Evolutionary conservation across 140 eudicot species (phyloP).

Genomic region (Flaveria floridana): DNA sequence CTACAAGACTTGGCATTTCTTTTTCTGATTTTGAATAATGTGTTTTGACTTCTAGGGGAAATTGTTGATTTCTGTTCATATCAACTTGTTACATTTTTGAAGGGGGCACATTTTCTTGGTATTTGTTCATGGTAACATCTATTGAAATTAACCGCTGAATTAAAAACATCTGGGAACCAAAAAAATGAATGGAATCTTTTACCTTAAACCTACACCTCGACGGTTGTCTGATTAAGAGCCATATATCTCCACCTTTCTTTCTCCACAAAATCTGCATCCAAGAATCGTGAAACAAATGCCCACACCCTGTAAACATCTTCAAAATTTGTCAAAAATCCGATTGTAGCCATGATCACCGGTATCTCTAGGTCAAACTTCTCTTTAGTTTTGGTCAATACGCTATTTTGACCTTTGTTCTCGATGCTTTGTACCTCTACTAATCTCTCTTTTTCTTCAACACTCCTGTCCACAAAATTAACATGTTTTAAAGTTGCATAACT

Average conservation of each 20-base stretch:
- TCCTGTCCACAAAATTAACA: conserved; percentile 50
- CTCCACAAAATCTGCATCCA: conserved; percentile 98
- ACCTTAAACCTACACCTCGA: conserved; percentile 53
- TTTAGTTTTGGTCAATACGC: conserved; percentile 33
- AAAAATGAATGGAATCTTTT: conserved; percentile 30
- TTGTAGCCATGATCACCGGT: conserved; percentile 53
- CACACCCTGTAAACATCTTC: conserved; percentile 71
- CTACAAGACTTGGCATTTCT: not conserved
- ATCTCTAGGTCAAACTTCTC: conserved; percentile 41
- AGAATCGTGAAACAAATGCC: conserved; percentile 70
- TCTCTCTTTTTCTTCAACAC: conserved; percentile 42
- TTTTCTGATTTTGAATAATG: not conserved
- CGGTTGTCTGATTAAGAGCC: conserved; percentile 83
- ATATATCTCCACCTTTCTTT: conserved; percentile 89
- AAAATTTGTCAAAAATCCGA: conserved; percentile 70
- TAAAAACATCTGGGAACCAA: not conserved
- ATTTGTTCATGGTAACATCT: not conserved
- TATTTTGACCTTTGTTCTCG: conserved; percentile 20
- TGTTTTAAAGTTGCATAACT: conserved; percentile 48
- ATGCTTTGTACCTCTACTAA: conserved; percentile 35
- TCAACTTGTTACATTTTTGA: not conserved
- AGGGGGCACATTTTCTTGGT: not conserved
- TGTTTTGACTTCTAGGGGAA: not conserved
- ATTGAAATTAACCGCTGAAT: not conserved
- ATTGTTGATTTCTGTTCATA: not conserved